Evolutionary conservation across 169 alveolate genomes (phyloP), one percentile per base, ranked within the genome.

Genomic region (Plasmodium relictum): DNA sequence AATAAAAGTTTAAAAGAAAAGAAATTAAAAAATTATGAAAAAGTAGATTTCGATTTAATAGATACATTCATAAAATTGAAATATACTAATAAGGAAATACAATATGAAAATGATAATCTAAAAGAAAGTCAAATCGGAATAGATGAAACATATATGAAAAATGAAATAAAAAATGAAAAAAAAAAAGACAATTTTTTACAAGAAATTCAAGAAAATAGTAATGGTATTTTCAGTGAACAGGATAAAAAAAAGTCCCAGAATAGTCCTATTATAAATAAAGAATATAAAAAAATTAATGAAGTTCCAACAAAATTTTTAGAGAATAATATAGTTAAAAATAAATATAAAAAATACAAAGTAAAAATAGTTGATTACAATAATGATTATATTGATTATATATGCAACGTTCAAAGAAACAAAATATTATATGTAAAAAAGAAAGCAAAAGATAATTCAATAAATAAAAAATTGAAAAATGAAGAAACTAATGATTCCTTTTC

Each of bases 1-100:
- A 78, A 78, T 42, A 62, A 24, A 56, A 63, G 89, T 42, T 44
- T 78, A 2, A 26, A 58, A 16, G 71, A 52, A 42, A 78, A 65
- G 12, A 48, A 50, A 7, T 18, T 78, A n/a, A 39, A 45, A 26
- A 48, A 62, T n/a, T 50, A 63, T 20, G 76, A 78, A 6, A 63
- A 20, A 58, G 89, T 78, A 7, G 73, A 78, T 56, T 45, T 78
- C 16, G 89, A 78, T 44, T 24, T 78, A 3, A 7, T 78, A 3
- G 89, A 78, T 44, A 65, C 89, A n/a, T 78, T 48, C 41, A 78
- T 78, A 26, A 78, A 78, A 44, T 63, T 78, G 78, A 78, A 78
- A 44, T 78, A 78, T 39, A 65, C 89, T 9, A 78, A 78, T 22
- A 6, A 42, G 58, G 89, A 78, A 20, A 42, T 78, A 3, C 48